Percentiles rank a stretch among this genome's conserved stretches.
phyloP scores from a whole-genome alignment of 177 flowering plant species.

The Vitis hybrid region DNA sequence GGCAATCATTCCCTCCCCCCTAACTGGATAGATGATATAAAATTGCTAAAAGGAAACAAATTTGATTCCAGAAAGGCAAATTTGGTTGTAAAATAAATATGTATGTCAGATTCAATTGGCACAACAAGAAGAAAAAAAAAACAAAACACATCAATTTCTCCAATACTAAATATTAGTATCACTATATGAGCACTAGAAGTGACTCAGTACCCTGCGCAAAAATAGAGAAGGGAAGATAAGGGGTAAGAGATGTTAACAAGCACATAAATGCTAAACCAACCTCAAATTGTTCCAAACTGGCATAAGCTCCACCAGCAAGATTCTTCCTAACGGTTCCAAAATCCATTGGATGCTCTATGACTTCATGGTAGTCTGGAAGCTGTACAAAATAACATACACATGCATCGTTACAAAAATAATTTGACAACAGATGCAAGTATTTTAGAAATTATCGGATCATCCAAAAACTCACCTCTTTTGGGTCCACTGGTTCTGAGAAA shows the following conservation, averaged over 20 bases:
- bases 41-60: not conserved
- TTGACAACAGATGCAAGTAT: not conserved
- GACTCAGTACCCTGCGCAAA: not conserved
- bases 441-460: not conserved
- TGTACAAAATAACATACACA: constrained; percentile 22
- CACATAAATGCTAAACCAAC: constrained; percentile 30
- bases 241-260: not conserved
- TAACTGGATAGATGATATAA: not conserved
- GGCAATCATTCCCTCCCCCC: not conserved
- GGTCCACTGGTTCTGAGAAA: constrained; percentile 76
- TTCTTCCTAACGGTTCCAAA: constrained; percentile 74
- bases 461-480: constrained; percentile 46
- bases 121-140: not conserved
- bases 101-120: not conserved
- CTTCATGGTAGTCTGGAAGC: constrained; percentile 85
- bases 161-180: constrained; percentile 13
- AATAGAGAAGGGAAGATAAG: not conserved
- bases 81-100: not conserved
- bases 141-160: no score
- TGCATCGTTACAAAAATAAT: not conserved
- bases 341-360: constrained; percentile 78
- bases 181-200: constrained; percentile 9
- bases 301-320: constrained; percentile 50
- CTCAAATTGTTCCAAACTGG: constrained; percentile 73
- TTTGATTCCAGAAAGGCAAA: not conserved